Evolutionary conservation across 768 basidiomycete genomes (phyloP), one percentile per base, ranked within the genome.

Genomic region (Lyophyllum atratum): DNA sequence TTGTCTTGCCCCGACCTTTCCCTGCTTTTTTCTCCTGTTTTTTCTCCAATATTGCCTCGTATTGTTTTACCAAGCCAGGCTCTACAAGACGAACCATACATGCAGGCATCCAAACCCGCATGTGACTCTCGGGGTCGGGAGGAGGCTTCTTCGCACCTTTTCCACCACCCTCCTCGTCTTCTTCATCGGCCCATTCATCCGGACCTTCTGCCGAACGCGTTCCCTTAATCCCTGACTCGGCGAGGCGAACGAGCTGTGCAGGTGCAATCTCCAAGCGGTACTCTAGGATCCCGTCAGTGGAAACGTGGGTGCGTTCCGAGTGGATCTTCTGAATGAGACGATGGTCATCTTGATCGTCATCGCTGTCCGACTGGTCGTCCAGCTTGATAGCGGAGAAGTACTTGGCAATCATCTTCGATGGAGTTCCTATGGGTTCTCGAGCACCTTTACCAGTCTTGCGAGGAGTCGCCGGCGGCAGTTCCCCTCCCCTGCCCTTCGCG

Each of bases 101-200:
- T 22, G 89, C 92, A 0, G 93, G 90, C 71, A 94, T 81, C 93
- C 93, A 96, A 11, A 93, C 68, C 14, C 88, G 79, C 48, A 87
- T 68, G 53, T 82, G 81, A 47, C 75, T 79, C n/a, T 75, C 71
- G 0, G 87, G 86, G 60, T 84, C 80, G 2, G 78, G 73, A 3
- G 82, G 71, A 24, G 70, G 39, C 40, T 75, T 76, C 58, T 71
- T 72, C 19, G 65, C 66, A 5, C 57, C 61, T 46, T 71, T 72
- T 10, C 60, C 65, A 63, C 69, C 70, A 19, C 76, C 78, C 1
- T 72, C 77, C 0, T 77, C 80, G 8, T 77, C 84, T 3, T 77
- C 80, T 0, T 76, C 82, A 3, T 76, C 82, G 14, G 82, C 64
- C 81, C 83, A 74, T 66, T 84, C 72, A 67, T 86, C 64, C 55